Conservation (phyloP, 2,329 filamentous ascomycete species). For the Botryotinia calthae region DNA sequence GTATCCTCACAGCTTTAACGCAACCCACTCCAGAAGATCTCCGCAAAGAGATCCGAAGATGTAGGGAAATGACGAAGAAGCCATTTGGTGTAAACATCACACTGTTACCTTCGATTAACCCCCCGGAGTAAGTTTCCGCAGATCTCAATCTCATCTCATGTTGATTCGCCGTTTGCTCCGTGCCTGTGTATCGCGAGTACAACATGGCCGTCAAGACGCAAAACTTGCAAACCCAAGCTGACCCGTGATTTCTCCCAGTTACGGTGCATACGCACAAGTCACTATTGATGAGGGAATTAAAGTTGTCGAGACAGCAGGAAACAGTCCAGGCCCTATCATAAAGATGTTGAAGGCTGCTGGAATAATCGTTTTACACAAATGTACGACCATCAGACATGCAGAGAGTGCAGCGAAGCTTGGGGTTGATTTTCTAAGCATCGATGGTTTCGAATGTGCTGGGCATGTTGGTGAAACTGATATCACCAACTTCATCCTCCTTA, state of each 20-base stretch:
- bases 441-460: conserved; percentile 94
- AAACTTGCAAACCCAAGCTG: conserved; percentile 6
- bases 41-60: conserved; percentile 87
- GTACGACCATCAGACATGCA: conserved; percentile 92
- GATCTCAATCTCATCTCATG: conserved; percentile 7
- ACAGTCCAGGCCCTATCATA: conserved; percentile 88
- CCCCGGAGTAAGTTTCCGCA: conserved; percentile 59
- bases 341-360: conserved; percentile 77
- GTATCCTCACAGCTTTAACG: conserved; percentile 83
- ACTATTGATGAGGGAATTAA: conserved; percentile 90
- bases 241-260: conserved; percentile 41
- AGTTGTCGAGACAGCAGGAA: conserved; percentile 91
- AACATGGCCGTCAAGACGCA: background rate
- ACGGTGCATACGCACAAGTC: conserved; percentile 84
- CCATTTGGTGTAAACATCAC: conserved; percentile 96
- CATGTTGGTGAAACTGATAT: conserved; percentile 87
- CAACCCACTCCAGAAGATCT: conserved; percentile 90
- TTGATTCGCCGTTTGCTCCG: conserved; percentile 18
- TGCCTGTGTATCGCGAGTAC: background rate
- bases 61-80: conserved; percentile 71
- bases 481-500: conserved; percentile 85
- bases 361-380: conserved; percentile 88
- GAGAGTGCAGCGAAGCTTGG: conserved; percentile 89
- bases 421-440: conserved; percentile 94
- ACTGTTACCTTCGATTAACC: conserved; percentile 81